A percentile compares a stretch with the other conserved stretches of the same genome.
Conservation (phyloP, 169 alveolate species). For the Eimeria acervulina region DNA sequence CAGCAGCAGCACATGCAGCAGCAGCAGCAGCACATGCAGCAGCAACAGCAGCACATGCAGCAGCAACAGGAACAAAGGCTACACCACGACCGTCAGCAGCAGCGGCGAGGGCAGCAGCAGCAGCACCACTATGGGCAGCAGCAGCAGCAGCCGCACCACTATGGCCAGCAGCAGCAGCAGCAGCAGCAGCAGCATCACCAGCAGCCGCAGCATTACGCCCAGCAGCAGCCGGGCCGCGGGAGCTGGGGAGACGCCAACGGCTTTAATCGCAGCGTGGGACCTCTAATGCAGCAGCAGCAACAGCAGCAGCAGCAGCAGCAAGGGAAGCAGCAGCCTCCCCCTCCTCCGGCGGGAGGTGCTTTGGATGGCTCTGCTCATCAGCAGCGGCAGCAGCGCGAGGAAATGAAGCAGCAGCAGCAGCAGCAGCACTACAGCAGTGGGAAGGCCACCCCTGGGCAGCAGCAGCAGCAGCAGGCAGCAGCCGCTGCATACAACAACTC, state of each 20-base stretch:
- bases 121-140: slow-evolving; percentile 42
- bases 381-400: slow-evolving; percentile 76
- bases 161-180: slow-evolving; percentile 42
- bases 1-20: slow-evolving; percentile 2
- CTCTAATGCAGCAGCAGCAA: slow-evolving; percentile 71
- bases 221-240: slow-evolving; percentile 50
- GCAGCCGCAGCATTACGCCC: slow-evolving; percentile 46
- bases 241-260: slow-evolving; percentile 70
- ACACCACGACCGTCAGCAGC: slow-evolving; percentile 71
- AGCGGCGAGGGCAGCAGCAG: slow-evolving; percentile 65
- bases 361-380: slow-evolving; percentile 45
- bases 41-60: slow-evolving; percentile 43
- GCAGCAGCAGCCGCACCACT: slow-evolving; percentile 68
- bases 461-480: not conserved
- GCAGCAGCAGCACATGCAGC: slow-evolving; percentile 11
- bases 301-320: slow-evolving; percentile 72
- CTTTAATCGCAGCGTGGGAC: slow-evolving; percentile 65
- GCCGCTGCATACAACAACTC: slow-evolving; percentile 71
- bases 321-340: slow-evolving; percentile 34
- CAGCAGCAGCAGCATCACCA: too few species aligned
- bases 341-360: slow-evolving; percentile 52
- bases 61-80: slow-evolving; percentile 22
- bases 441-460: slow-evolving; percentile 16
- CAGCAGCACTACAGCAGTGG: slow-evolving; percentile 64
- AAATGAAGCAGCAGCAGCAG: slow-evolving; percentile 59